Percentiles rank a stretch among this genome's conserved stretches.
These are phyloP conservation scores for Ramaria sp. DNA, from an alignment of 768 basidiomycete species.

Conservation along the genomic window DNA sequence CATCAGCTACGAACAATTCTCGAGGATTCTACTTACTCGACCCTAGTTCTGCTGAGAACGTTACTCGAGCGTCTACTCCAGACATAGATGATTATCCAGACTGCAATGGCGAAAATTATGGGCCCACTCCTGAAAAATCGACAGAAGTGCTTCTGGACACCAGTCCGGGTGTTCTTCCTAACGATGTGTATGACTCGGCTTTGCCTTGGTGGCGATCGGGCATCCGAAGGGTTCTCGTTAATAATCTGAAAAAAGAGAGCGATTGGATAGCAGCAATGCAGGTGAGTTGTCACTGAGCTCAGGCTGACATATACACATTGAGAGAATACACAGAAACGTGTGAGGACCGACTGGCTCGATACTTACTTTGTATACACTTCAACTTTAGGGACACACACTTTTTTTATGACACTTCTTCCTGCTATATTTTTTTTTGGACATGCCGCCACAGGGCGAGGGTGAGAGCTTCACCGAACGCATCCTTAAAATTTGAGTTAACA, in stretches of 20 bases:
- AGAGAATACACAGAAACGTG: conserved; percentile 25
- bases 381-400: conserved; percentile 74
- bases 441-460: conserved; percentile 63
- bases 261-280: conserved; percentile 54
- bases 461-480: conserved; percentile 9
- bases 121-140: neutral
- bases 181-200: conserved; percentile 45
- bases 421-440: conserved; percentile 84
- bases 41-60: neutral
- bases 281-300: conserved; percentile 25
- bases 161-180: conserved; percentile 14
- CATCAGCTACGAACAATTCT: neutral
- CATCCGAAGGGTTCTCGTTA: conserved; percentile 43
- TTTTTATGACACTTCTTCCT: conserved; percentile 88
- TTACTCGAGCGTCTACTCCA: neutral
- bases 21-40: neutral
- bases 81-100: no score
- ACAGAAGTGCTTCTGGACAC: neutral
- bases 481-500: conserved; percentile 12
- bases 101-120: neutral
- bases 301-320: neutral
- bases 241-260: conserved; percentile 47
- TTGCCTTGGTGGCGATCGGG: conserved; percentile 57
- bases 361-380: conserved; percentile 78
- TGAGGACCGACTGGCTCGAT: conserved; percentile 62